Base-by-base conservation (phyloP, 2,329 filamentous ascomycete genomes). In the Stagonosporopsis cucurbitacearum region DNA sequence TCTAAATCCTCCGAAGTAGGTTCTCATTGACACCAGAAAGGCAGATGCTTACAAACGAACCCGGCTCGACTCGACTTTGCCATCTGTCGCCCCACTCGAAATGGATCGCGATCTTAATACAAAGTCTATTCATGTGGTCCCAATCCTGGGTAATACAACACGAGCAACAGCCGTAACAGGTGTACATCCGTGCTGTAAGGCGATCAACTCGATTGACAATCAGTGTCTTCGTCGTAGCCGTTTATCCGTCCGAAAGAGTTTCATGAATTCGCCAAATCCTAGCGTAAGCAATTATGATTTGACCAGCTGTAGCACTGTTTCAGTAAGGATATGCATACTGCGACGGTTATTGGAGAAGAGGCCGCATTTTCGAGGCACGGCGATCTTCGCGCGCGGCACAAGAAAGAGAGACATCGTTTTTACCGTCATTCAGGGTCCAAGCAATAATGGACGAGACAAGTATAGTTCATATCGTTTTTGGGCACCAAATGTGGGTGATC, bases 351-450 rank as follows among this genome's bases (percentile, higher is more conserved):
- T 32, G 17, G 30, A 32, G 32, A 23, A n/a, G 42, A 43, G 43
- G 25, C 30, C 43, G 43, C 37, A 33, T n/a, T 48, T 26, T 33
- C 25, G 20, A 51, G 47, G 47, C 42, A 37, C 41, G n/a, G 36
- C 20, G 47, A 47, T 51, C 42, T 43, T 51, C 37, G 47, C 47
- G 42, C 42, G 13, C 47, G 37, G 47, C 42, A 56, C 43, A 37
- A 47, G 41, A 36, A 46, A 46, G 43, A 47, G 42, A 47, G 36
- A 39, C 48, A 30, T 56, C 47, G 32, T 44, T 47, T 50, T 43
- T 56, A 48, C 48, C 53, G 23, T 42, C 32, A 39, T 43, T 51
- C 53, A 56, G 53, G 53, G 53, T 56, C 53, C 43, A 51, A 32
- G 23, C 42, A 51, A 41, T 37, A 47, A 47, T 37, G 20, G 41